Evolutionary conservation across 2,329 filamentous ascomycete species (phyloP), one percentile per base, ranked within the genome.

Genomic region (Bipolaris victoriae): DNA sequence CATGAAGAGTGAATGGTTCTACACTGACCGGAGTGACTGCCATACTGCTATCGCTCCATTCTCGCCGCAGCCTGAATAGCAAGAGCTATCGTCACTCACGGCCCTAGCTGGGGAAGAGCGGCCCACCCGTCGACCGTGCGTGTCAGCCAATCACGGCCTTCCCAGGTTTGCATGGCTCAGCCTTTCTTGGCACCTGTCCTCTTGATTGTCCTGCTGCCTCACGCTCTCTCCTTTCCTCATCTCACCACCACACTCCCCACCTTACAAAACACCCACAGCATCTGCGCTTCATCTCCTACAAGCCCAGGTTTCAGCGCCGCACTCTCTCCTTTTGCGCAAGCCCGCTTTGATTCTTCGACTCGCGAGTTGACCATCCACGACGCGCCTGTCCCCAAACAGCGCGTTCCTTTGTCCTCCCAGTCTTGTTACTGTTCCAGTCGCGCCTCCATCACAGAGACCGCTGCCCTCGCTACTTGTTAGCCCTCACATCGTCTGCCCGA

Each of bases 1-100:
- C 24, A 43, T 15, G 15, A 10, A 35, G 20, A 22, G 37, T 46
- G 40, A 43, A 46, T 29, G 37, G 31, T 39, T 16, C 24, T 7
- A 37, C 37, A 50, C 67, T 56, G 62, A 78, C 77, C 73, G 77
- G 76, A 71, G 77, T 76, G 69, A 78, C 68, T 56, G 77, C 77
- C 77, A 78, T 78, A 61, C 59, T 71, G 67, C 65, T 71, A 67
- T 61, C 70, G 63, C 62, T 58, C 68, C 68, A 70, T 66, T 36
- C 51, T 62, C 55, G 62, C 61, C 50, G 57, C 46, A 56, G 57
- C 51, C 47, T 51, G 35, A 47, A 43, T 36, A 53, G 64, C 63
- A 65, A 56, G 60, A 66, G 67, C 68, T 62, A 55, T 66, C 63
- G 63, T 64, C 57, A 61, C 63, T 58, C 51, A 24, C 39, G n/a